phyloP scores from a whole-genome alignment of 2,329 filamentous ascomycete genomes.

The Trichoderma koningiopsis region DNA sequence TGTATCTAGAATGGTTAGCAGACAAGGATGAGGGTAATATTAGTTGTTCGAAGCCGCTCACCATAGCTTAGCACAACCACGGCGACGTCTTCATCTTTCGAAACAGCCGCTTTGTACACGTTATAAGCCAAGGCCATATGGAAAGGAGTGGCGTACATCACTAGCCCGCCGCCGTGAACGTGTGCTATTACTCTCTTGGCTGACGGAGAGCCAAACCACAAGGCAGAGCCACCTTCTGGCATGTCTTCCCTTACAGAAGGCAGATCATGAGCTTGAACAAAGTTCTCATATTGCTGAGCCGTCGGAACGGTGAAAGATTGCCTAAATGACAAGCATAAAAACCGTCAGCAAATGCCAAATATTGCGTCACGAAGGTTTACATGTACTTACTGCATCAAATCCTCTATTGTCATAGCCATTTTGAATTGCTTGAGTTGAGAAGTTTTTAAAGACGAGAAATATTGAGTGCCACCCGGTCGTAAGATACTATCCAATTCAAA shows the following conservation, averaged over 20 bases:
- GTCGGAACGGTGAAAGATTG: not conserved
- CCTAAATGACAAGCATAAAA: not conserved
- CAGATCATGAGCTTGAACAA: not conserved
- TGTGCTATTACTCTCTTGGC: conserved; percentile 8
- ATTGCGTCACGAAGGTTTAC: not conserved
- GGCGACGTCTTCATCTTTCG: not conserved
- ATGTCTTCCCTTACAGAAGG: not conserved
- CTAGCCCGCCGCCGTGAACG: conserved; percentile 1
- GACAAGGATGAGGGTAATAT: not conserved
- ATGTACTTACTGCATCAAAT: not conserved
- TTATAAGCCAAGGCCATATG: not conserved
- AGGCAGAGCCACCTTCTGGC: not conserved
- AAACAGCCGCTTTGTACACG: not conserved
- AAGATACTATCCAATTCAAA: not conserved
- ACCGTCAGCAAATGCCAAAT: not conserved
- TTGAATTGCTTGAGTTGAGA: not conserved
- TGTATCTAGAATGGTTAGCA: not conserved
- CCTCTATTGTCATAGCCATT: not conserved
- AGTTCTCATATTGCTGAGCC: not conserved
- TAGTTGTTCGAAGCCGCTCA: not conserved
- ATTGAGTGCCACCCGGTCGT: not conserved
- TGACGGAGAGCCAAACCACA: conserved; percentile 12
- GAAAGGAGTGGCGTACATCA: not conserved
- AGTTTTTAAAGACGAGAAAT: not conserved
- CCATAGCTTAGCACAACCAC: not conserved